These are phyloP conservation scores for Penicillium hordei DNA, from an alignment of 2,329 filamentous ascomycete genomes.

Conservation along the genomic window DNA sequence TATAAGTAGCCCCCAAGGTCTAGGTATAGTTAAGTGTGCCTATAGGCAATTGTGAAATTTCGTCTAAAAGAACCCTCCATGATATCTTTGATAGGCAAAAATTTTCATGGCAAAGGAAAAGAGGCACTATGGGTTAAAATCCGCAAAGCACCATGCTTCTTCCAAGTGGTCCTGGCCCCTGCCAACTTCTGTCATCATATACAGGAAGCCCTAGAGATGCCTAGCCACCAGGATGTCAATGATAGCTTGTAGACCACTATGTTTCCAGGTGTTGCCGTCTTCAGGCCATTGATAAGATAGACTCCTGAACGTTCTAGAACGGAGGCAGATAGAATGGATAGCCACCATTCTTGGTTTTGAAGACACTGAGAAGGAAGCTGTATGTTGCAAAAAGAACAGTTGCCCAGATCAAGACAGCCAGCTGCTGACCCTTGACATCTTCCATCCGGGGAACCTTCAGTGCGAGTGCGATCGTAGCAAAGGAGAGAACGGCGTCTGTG, in stretches of 20 bases:
- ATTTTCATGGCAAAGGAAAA: not conserved
- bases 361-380: slow-evolving; percentile 90
- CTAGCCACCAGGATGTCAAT: not conserved
- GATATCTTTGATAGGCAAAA: not conserved
- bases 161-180: not conserved
- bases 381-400: slow-evolving; percentile 77
- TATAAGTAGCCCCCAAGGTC: not conserved
- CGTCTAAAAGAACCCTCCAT: not conserved
- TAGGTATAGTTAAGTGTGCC: not conserved
- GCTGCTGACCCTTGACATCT: slow-evolving; percentile 73
- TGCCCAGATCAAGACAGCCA: slow-evolving; percentile 78
- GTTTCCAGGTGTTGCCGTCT: not conserved
- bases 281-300: not conserved
- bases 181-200: not conserved
- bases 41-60: not conserved
- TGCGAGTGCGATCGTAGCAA: slow-evolving; percentile 86
- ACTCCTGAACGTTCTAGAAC: slow-evolving; percentile 70
- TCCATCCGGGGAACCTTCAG: slow-evolving; percentile 88
- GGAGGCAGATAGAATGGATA: slow-evolving; percentile 95
- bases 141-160: not conserved
- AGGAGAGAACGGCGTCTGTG: slow-evolving; percentile 75
- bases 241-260: not conserved
- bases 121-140: not conserved
- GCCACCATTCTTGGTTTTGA: slow-evolving; percentile 89
- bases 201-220: not conserved